Conservation (phyloP, 2,329 filamentous ascomycete genomes). For the Sphaerulina populicola region DNA sequence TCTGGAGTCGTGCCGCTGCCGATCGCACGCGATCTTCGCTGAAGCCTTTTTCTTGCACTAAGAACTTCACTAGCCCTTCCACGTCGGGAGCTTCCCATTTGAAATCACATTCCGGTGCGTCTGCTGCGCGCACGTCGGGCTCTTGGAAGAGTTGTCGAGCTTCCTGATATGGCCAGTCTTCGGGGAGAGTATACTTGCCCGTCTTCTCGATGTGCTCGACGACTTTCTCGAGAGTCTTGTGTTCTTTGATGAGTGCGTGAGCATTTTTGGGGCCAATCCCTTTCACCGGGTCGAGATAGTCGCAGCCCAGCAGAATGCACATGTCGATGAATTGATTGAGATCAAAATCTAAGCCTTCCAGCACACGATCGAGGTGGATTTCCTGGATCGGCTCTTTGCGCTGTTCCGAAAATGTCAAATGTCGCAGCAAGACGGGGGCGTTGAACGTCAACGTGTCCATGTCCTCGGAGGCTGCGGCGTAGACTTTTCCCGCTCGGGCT, state of each 20-base stretch:
- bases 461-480: slow-evolving; percentile 91
- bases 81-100: slow-evolving; percentile 94
- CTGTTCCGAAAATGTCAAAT: slow-evolving; percentile 95
- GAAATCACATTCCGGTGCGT: slow-evolving; percentile 84
- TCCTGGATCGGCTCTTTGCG: slow-evolving; percentile 96
- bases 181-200: slow-evolving; percentile 77
- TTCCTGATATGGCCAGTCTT: slow-evolving; percentile 94
- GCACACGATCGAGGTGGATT: slow-evolving; percentile 76
- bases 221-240: slow-evolving; percentile 78
- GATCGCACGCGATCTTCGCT: slow-evolving; percentile 84
- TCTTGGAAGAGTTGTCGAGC: slow-evolving; percentile 86
- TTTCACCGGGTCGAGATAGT: slow-evolving; percentile 93
- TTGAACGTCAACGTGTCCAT: slow-evolving; percentile 99
- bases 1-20: slow-evolving; percentile 69
- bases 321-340: slow-evolving; percentile 88
- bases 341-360: slow-evolving; percentile 84
- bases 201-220: slow-evolving; percentile 68
- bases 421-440: slow-evolving; percentile 77
- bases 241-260: slow-evolving; percentile 85
- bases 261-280: slow-evolving; percentile 89
- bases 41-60: slow-evolving; percentile 93
- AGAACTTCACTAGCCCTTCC: slow-evolving; percentile 78
- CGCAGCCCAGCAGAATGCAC: slow-evolving; percentile 93
- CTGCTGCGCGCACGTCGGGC: slow-evolving; percentile 76
- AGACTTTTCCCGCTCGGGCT: slow-evolving; percentile 86